Conservation (phyloP, 345 rosid species). For the Erysimum cheiranthoides region DNA sequence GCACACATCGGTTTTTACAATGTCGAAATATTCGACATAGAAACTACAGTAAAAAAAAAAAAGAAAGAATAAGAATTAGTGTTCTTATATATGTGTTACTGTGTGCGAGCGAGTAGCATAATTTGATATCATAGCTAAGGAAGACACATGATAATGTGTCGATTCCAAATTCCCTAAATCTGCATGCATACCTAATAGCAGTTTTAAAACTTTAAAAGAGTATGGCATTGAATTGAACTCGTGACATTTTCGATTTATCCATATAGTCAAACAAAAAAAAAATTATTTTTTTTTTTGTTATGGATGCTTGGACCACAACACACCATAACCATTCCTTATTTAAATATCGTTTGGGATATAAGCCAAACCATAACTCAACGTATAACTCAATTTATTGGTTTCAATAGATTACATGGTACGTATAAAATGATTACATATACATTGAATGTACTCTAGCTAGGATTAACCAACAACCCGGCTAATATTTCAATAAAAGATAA, state of each 20-base stretch:
- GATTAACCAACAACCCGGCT: too few relatives aligned
- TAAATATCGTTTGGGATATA: slow-evolving; percentile 1
- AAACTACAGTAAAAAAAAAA: too few relatives aligned
- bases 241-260: slow-evolving; percentile 29
- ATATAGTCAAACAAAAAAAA: slow-evolving; percentile 22
- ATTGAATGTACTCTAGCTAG: too few relatives aligned
- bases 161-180: slow-evolving; percentile 25
- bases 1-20: too few relatives aligned
- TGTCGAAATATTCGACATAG: too few relatives aligned
- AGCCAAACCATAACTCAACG: slow-evolving; percentile 19
- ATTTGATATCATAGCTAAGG: slow-evolving; percentile 15
- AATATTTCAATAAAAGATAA: too few relatives aligned
- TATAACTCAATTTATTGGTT: slow-evolving; percentile 15
- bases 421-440: not conserved
- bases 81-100: not conserved
- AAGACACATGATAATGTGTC: slow-evolving; percentile 25
- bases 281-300: not conserved
- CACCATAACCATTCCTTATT: slow-evolving; percentile 25
- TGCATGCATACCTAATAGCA: slow-evolving; percentile 26
- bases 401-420: not conserved
- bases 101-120: slow-evolving; percentile 29
- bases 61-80: too few relatives aligned
- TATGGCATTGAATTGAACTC: slow-evolving; percentile 32
- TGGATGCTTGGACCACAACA: slow-evolving; percentile 34
- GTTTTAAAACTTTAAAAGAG: not conserved